Percentiles rank a stretch among this genome's conserved stretches.
Conservation (phyloP, 2,329 filamentous ascomycete species). For the Furcasterigmium sp. region DNA sequence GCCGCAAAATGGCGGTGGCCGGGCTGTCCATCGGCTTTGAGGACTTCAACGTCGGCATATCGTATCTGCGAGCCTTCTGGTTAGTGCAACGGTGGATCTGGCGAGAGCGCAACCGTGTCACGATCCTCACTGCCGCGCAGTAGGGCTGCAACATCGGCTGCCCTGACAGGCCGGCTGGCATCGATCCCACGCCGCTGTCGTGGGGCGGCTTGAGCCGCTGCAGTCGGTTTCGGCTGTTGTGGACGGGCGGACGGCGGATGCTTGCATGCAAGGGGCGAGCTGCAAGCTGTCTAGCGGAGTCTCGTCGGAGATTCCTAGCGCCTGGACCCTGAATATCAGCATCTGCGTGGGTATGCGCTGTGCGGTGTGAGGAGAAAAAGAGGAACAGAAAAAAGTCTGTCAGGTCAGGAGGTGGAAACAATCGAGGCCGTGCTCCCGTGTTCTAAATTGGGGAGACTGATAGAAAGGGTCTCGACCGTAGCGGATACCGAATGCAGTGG, state of each 20-base stretch:
- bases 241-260: no score
- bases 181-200: no score
- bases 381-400: background rate
- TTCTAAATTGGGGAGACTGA: background rate
- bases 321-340: no score
- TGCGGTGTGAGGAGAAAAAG: background rate
- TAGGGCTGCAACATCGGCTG: no score
- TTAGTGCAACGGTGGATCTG: conserved; percentile 21
- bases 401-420: background rate
- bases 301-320: no score
- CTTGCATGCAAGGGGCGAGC: no score
- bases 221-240: no score
- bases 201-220: no score
- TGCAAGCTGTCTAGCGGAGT: no score
- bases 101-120: conserved; percentile 4
- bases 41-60: conserved; percentile 19
- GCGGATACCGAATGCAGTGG: background rate
- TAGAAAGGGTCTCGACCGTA: conserved; percentile 1
- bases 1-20: conserved; percentile 20
- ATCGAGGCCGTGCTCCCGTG: background rate
- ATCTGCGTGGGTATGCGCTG: no score
- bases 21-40: conserved; percentile 20
- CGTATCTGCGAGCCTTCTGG: conserved; percentile 19
- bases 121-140: background rate
- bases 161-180: no score